Evolutionary conservation across 2,329 filamentous ascomycete genomes (phyloP), one percentile per base, ranked within the genome.

Genomic region (Colletotrichum neosansevieriae): DNA sequence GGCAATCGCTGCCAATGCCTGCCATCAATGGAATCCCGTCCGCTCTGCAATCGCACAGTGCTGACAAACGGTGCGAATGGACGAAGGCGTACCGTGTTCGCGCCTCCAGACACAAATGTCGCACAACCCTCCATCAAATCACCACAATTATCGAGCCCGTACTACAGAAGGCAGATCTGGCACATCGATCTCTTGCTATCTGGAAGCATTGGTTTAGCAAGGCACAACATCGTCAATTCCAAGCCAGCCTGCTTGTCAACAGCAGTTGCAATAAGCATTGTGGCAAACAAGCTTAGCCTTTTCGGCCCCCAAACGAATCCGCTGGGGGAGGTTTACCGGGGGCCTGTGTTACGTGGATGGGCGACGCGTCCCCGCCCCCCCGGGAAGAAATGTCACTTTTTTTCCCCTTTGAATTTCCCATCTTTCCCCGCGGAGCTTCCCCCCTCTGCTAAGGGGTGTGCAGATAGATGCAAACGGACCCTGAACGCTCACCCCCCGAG

Each of bases 221-320:
- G 6, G 13, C 11, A 12, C 17, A 9, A 32, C 6, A 11, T 24
- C 13, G 3, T 13, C 6, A 13, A 29, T 10, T 17, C 15, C n/a
- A 13, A 19, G n/a, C n/a, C 54, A 66, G 66, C 66, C 66, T 69
- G 66, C 38, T 69, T 57, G 34, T 66, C 17, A n/a, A 15, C 19
- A 60, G 66, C 56, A 42, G 62, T 69, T 29, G 9, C 24, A 66
- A 66, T 57, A 69, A 69, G 66, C 66, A 66, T 60, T 66, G 40
- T 60, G 61, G 34, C 47, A n/a, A 50, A 56, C 45, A 66, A 66
- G 56, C 61, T 66, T 60, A 50, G 62, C 61, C 34, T 66, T 44
- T 56, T 47, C 29, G 65, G 47, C 61, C 61, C 61, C 54, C 65
- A 65, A 67, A 19, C 21, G 12, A 32, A 38, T 40, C n/a, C n/a